Evolutionary conservation across 2,329 filamentous ascomycete genomes (phyloP), one percentile per base, ranked within the genome.

Genomic region (Fusarium miscanthi): DNA sequence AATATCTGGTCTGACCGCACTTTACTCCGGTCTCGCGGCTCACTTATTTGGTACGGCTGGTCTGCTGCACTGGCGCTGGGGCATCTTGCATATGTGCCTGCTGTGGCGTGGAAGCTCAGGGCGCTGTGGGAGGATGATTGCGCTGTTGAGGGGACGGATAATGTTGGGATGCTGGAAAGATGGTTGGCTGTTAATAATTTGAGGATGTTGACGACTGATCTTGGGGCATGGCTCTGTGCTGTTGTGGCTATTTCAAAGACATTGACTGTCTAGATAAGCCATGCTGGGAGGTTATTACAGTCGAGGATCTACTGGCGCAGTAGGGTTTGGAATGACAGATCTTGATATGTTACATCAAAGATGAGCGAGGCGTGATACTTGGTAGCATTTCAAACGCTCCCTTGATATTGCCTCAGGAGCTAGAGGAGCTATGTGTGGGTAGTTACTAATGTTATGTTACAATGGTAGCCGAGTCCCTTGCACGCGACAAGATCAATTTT

Each of bases 21-120:
- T 21, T 58, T 77, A 16, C 76, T 82, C 25, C 59, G 61, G 41
- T 66, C 59, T 35, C 72, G 74, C 10, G 77, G 77, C 2, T 77
- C 79, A 30, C 48, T 74, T 38, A 51, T 63, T 21, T 83, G 81
- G 80, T 83, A 83, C 65, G 76, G 69, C 17, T 78, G 74, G 27
- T 76, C 77, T 21, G 81, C 78, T 48, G 74, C 66, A 4, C 64
- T 82, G 21, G 76, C 82, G 8, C 54, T 76, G 11, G 76, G 77
- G 0, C 82, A 84, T 59, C 42, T 84, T 38, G 72, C 73, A 1
- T 84, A 78, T 57, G 78, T 78, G 30, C 82, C 81, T 21, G 71
- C 72, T 6, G 77, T 84, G 10, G 79, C 80, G 16, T 78, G 76
- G 46, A 76, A 75, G 43, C 74, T 83, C 37, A 76, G 74, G 69